phyloP scores from a whole-genome alignment of 306 rosid species.

The Prunus mume region DNA sequence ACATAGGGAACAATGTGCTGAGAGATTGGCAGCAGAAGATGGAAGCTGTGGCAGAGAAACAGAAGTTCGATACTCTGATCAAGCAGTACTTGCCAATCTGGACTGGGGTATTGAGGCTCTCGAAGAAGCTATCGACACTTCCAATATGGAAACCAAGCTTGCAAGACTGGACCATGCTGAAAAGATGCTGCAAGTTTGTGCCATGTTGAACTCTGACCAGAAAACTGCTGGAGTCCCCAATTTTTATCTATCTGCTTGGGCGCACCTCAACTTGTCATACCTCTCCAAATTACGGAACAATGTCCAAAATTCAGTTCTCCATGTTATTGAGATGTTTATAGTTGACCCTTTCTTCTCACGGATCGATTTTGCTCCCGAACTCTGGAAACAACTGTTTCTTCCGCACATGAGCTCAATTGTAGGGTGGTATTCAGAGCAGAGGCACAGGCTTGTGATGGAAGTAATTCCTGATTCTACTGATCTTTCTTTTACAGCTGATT shows the following conservation, averaged over 20 bases:
- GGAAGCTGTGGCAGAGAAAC: conserved; percentile 54
- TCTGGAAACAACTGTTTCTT: conserved; percentile 78
- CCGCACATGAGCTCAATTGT: conserved; percentile 82
- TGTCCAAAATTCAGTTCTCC: conserved; percentile 49
- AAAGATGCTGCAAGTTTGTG: conserved; percentile 92
- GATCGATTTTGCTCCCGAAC: conserved; percentile 88
- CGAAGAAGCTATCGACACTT: conserved; percentile 86
- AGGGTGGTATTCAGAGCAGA: conserved; percentile 91
- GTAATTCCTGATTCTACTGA: conserved; percentile 71
- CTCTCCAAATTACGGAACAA: conserved; percentile 71
- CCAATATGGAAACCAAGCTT: conserved; percentile 77
- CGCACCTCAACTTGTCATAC: conserved; percentile 75
- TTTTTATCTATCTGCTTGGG: conserved; percentile 92
- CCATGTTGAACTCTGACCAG: conserved; percentile 66
- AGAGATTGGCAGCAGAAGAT: conserved; percentile 92
- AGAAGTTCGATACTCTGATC: conserved; percentile 81
- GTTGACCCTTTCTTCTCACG: conserved; percentile 82
- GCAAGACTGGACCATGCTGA: conserved; percentile 81
- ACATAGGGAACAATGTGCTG: conserved; percentile 87
- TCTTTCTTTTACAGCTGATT: conserved; percentile 73
- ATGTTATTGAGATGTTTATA: conserved; percentile 76
- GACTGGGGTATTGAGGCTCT: conserved; percentile 98
- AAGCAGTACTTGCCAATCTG: conserved; percentile 83
- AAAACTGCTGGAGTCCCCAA: conserved; percentile 95
- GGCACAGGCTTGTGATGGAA: conserved; percentile 82